phyloP scores from a whole-genome alignment of 257 asterid species.

The Solanum sparsipilum region DNA sequence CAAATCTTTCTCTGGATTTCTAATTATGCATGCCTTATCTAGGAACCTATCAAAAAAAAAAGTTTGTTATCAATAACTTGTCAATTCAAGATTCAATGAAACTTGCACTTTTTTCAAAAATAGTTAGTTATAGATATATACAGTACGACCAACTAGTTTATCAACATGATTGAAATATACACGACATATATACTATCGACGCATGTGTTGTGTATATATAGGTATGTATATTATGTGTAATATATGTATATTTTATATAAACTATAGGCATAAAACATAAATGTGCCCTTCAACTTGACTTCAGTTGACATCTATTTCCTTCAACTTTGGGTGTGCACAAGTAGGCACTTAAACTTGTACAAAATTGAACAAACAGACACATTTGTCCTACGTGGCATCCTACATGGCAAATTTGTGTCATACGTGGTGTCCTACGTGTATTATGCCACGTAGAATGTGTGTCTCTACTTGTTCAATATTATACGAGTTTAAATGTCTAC shows the following conservation, averaged over 20 bases:
- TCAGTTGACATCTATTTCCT: accelerated
- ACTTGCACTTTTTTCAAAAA: background rate
- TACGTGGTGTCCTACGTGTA: too few species aligned
- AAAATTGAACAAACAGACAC: too few species aligned
- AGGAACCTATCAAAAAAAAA: conserved; percentile 16
- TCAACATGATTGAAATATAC: background rate
- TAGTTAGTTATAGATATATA: background rate
- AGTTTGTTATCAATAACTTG: background rate
- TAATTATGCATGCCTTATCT: conserved; percentile 48
- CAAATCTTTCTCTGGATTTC: conserved; percentile 26
- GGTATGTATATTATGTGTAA: too few species aligned
- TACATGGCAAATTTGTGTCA: too few species aligned
- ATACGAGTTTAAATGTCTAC: too few species aligned
- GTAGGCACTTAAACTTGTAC: too few species aligned
- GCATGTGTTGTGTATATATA: background rate
- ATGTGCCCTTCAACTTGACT: too few species aligned
- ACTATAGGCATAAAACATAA: too few species aligned
- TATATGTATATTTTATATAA: background rate
- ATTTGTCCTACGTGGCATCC: too few species aligned
- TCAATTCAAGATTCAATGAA: background rate
- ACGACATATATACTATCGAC: accelerated
- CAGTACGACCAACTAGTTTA: accelerated
- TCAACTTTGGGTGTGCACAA: too few species aligned
- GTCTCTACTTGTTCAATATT: too few species aligned
- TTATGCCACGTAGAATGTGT: accelerated